Base-by-base conservation (phyloP, 1,284 basidiomycete species). In the Psilocybe mexicana region DNA sequence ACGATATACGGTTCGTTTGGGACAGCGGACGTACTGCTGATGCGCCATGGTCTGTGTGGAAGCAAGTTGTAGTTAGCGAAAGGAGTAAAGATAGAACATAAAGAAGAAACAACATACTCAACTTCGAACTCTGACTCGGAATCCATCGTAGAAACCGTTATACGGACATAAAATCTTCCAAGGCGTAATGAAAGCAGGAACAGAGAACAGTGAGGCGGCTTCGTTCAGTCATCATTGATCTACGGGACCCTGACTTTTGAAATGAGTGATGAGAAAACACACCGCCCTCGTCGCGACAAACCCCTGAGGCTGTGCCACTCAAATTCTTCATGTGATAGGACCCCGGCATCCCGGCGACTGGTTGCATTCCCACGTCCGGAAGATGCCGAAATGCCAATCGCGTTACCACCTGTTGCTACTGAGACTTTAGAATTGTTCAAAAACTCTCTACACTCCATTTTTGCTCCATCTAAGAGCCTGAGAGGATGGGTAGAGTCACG, bases 41-140 rank as follows among this genome's bases (percentile, higher is more conserved):
- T 23, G 40, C 58, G 57, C 60, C 53, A 58, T 50, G 45, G 46
- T 28, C 56, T 61, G 36, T 14, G 28, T 8, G 30, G 1, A 8
- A 33, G 8, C 30, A 33, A 8, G 30, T 33, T 4, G 30, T 33
- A 40, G 14, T 3, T 4, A 40, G 11, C 6, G n/a, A 40, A n/a
- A 40, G 38, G 38, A 40, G 38, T 11, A 14, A 14, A 12, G 38
- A 4, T 40, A 40, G 10, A n/a, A 7, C 35, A 36, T 12, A 0
- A 36, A 6, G 12, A 1, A 12, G 12, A 36, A 11, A 14, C 4
- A 12, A n/a, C n/a, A 40, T 3, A 14, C 38, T 14, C 38, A 1
- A 1, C 6, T 40, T 33, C 30, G 30, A 33, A n/a, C 12, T 40
- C 38, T 40, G 10, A n/a, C 12, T 40, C 38, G 38, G 38, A 40